Percentiles rank a stretch among this genome's conserved stretches.
phyloP scores from a whole-genome alignment of 2,329 filamentous ascomycete genomes.

The Colletotrichum lindemuthianum region DNA sequence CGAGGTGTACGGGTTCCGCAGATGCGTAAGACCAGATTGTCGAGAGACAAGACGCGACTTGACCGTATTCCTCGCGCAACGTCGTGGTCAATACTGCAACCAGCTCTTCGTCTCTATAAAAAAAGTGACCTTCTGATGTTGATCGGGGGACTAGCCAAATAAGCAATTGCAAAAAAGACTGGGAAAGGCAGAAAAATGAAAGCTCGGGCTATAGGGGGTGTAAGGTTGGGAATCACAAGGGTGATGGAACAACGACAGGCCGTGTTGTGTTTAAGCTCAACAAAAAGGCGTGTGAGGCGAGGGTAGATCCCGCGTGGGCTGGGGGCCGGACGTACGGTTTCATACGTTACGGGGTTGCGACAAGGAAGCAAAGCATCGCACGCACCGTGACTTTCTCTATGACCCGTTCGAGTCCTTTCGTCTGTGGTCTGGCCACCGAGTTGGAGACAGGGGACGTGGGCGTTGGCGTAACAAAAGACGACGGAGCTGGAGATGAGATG shows the following conservation, averaged over 20 bases:
- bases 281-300: constrained; percentile 17
- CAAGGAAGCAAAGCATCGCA: constrained; percentile 32
- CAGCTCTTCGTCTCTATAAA: too few species aligned
- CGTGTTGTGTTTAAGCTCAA: constrained; percentile 31
- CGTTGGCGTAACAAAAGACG: constrained; percentile 22
- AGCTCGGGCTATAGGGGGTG: constrained; percentile 14
- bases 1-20: too few species aligned
- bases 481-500: constrained; percentile 27
- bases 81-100: too few species aligned
- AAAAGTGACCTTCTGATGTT: background rate
- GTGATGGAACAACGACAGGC: background rate
- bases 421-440: background rate
- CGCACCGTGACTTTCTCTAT: constrained; percentile 1
- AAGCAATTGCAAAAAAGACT: background rate
- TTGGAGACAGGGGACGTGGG: constrained; percentile 21
- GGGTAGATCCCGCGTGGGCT: constrained; percentile 22
- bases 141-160: background rate
- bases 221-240: constrained; percentile 14
- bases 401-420: background rate
- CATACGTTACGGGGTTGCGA: constrained; percentile 31
- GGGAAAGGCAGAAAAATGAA: background rate
- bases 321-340: constrained; percentile 25
- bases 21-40: too few species aligned
- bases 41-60: too few species aligned
- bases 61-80: too few species aligned